Evolutionary conservation across 805 yeast species (phyloP).

Genomic region (Candida montana): DNA sequence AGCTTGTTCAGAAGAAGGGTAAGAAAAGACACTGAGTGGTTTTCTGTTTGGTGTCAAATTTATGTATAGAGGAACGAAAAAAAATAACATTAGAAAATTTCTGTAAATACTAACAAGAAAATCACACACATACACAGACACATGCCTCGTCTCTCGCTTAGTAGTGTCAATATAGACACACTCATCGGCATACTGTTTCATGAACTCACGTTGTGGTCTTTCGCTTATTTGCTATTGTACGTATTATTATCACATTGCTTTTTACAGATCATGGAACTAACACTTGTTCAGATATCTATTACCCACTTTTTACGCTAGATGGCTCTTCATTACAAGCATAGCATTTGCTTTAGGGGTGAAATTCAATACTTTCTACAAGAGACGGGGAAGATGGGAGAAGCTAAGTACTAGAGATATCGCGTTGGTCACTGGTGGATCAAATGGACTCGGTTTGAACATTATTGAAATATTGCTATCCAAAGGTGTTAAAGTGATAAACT

Average conservation of each 20-base stretch:
- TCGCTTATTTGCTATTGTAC: slow-evolving; percentile 5
- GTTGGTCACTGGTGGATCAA: slow-evolving; percentile 35
- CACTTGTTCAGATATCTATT: slow-evolving; percentile 7
- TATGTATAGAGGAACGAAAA: neutral
- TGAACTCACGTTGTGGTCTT: neutral
- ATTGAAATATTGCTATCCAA: slow-evolving; percentile 16
- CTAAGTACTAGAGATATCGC: slow-evolving; percentile 16
- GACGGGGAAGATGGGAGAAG: slow-evolving; percentile 19
- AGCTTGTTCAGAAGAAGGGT: slow-evolving; percentile 74
- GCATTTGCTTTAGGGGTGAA: neutral
- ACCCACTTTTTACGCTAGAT: slow-evolving; percentile 4
- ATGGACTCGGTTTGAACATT: slow-evolving; percentile 31
- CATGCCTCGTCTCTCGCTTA: neutral
- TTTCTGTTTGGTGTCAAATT: neutral
- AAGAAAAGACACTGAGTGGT: slow-evolving; percentile 32
- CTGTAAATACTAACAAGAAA: neutral
- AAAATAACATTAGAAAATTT: neutral
- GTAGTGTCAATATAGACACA: slow-evolving; percentile 4
- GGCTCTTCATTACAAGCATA: slow-evolving; percentile 1
- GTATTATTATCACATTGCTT: neutral
- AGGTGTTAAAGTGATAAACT: slow-evolving; percentile 20
- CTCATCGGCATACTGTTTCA: neutral
- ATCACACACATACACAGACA: neutral
- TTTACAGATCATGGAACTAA: slow-evolving; percentile 1
- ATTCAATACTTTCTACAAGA: slow-evolving; percentile 13